Evolutionary conservation across 306 rosid species (phyloP).

Genomic region (Acacia acuminata): DNA sequence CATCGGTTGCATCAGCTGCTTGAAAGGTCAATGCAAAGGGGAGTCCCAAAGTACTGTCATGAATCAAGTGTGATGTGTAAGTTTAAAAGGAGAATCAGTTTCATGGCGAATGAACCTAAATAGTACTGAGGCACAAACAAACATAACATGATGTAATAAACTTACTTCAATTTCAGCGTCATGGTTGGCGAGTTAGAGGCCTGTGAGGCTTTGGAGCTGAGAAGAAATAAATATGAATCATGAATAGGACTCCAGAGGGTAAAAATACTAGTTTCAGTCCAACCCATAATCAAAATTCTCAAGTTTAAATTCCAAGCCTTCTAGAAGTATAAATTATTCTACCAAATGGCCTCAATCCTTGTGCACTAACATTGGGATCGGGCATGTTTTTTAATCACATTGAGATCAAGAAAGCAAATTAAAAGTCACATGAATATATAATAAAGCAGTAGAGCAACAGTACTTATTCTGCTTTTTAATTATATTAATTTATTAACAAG

Average conservation of each 20-base stretch:
- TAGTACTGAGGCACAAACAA: slow-evolving; percentile 7
- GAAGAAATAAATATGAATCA: slow-evolving; percentile 23
- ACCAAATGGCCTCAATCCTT: background rate
- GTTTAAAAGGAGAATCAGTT: background rate
- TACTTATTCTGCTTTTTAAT: background rate
- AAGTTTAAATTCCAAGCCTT: background rate
- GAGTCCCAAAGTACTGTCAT: background rate
- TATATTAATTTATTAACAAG: too few species aligned
- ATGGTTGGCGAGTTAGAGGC: slow-evolving; percentile 42
- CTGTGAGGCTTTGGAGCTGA: slow-evolving; percentile 97
- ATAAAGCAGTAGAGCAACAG: background rate
- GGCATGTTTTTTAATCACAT: background rate
- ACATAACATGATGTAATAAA: slow-evolving; percentile 14
- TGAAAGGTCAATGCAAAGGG: background rate
- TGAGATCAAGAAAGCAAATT: background rate
- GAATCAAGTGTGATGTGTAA: background rate
- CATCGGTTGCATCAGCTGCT: too few species aligned
- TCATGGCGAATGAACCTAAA: background rate
- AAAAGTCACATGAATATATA: background rate
- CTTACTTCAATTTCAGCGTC: slow-evolving; percentile 39
- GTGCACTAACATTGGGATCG: background rate
- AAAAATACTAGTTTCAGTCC: background rate
- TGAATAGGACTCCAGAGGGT: background rate
- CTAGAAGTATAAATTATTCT: background rate
- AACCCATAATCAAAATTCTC: slow-evolving; percentile 13